These are phyloP conservation scores for Pseudomicrostroma phylloplanum DNA, from an alignment of 1,284 basidiomycete species.

Conservation along the genomic window DNA sequence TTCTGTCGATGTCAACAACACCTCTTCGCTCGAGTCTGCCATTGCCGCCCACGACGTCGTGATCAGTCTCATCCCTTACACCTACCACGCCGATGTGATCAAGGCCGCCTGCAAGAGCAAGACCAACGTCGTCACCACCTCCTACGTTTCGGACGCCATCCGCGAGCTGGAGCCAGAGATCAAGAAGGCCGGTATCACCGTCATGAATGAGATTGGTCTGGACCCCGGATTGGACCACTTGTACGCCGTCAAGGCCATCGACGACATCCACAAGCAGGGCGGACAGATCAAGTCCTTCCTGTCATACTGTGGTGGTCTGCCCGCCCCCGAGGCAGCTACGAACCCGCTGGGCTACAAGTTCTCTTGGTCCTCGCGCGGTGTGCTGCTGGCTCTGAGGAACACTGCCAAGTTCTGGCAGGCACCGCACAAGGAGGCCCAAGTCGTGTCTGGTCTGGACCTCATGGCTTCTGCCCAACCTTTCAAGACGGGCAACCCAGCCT, in stretches of 20 bases:
- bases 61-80: slow-evolving; percentile 95
- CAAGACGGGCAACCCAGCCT: slow-evolving; percentile 82
- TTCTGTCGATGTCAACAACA: slow-evolving; percentile 74
- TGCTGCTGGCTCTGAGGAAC: slow-evolving; percentile 90
- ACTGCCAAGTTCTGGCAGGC: slow-evolving; percentile 64
- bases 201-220: slow-evolving; percentile 96
- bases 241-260: slow-evolving; percentile 94
- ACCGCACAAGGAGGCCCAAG: slow-evolving; percentile 32
- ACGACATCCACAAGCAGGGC: slow-evolving; percentile 85
- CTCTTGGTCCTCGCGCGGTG: slow-evolving; percentile 95
- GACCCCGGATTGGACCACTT: slow-evolving; percentile 96
- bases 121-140: slow-evolving; percentile 92
- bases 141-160: slow-evolving; percentile 89
- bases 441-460: slow-evolving; percentile 43
- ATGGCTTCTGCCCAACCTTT: slow-evolving; percentile 69
- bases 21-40: slow-evolving; percentile 67
- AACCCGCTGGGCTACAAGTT: slow-evolving; percentile 99
- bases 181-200: slow-evolving; percentile 82
- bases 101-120: slow-evolving; percentile 90
- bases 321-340: slow-evolving; percentile 78
- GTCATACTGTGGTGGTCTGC: slow-evolving; percentile 93
- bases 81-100: slow-evolving; percentile 82
- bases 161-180: slow-evolving; percentile 75
- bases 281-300: slow-evolving; percentile 86
- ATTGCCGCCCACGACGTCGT: slow-evolving; percentile 86